phyloP scores from a whole-genome alignment of 257 asterid genomes.

The Capsicum pubescens region DNA sequence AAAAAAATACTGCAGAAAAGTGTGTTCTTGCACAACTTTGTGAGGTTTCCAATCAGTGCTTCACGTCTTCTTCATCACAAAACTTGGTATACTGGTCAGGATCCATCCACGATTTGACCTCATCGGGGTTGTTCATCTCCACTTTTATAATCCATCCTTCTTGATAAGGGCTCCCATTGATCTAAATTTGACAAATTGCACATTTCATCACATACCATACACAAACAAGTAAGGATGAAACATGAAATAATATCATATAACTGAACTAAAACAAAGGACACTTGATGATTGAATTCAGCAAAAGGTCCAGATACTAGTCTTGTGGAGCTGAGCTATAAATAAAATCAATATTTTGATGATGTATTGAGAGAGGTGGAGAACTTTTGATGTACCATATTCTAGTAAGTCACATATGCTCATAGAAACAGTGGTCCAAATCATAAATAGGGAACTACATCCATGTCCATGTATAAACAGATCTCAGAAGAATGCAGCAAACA shows the following conservation, averaged over 20 bases:
- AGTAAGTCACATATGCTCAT: background rate
- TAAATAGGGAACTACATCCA: too few species aligned
- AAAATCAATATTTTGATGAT: background rate
- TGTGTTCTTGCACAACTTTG: background rate
- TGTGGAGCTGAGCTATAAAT: background rate
- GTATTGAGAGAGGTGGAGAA: background rate
- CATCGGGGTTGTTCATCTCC: slow-evolving; percentile 60
- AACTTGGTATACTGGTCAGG: slow-evolving; percentile 67
- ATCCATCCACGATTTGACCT: slow-evolving; percentile 63
- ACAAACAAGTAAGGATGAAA: background rate
- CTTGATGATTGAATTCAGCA: background rate
- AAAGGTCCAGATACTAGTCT: background rate
- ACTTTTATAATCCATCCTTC: slow-evolving; percentile 98
- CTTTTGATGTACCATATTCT: background rate
- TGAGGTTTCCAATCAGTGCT: slow-evolving; percentile 50
- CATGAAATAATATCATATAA: background rate
- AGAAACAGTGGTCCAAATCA: background rate
- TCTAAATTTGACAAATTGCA: slow-evolving; percentile 38
- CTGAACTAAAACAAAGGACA: background rate
- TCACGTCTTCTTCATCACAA: slow-evolving; percentile 87
- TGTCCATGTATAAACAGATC: too few species aligned
- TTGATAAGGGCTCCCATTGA: slow-evolving; percentile 80
- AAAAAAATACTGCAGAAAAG: background rate
- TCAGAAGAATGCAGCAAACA: too few species aligned
- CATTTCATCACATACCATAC: background rate